These are phyloP conservation scores for Amanita rubescens DNA, from an alignment of 768 basidiomycete genomes.

Conservation along the genomic window DNA sequence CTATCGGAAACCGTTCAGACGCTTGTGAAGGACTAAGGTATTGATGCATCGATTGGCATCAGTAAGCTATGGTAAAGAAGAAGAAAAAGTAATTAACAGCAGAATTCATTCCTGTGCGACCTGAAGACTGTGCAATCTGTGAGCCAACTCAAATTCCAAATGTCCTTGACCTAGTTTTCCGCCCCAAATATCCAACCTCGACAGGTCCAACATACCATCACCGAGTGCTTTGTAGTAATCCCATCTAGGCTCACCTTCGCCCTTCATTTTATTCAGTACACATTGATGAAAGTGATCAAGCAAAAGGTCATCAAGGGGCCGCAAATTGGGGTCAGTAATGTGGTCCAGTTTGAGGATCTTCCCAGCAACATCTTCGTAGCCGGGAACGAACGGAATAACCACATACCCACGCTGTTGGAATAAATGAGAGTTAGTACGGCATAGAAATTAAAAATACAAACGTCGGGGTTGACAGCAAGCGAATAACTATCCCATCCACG, in stretches of 20 bases:
- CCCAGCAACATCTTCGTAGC: not conserved
- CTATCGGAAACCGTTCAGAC: too few relatives aligned
- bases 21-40: too few relatives aligned
- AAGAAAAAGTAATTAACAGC: not conserved
- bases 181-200: constrained; percentile 9
- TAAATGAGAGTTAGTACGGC: not conserved
- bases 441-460: not conserved
- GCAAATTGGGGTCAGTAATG: constrained; percentile 6
- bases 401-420: not conserved
- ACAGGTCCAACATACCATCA: not conserved
- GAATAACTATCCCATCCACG: not conserved
- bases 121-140: constrained; percentile 10
- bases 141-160: constrained; percentile 19
- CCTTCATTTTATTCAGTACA: constrained; percentile 1
- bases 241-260: not conserved
- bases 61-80: too few relatives aligned
- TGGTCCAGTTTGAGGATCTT: not conserved
- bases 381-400: not conserved
- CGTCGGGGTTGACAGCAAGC: constrained; percentile 1
- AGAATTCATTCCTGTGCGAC: not conserved
- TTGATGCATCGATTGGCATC: too few relatives aligned
- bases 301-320: constrained; percentile 4
- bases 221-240: not conserved
- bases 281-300: constrained; percentile 1
- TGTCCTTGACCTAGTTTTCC: constrained; percentile 15